Base-by-base conservation (phyloP, 306 rosid species). In the Erythrophleum fordii region DNA sequence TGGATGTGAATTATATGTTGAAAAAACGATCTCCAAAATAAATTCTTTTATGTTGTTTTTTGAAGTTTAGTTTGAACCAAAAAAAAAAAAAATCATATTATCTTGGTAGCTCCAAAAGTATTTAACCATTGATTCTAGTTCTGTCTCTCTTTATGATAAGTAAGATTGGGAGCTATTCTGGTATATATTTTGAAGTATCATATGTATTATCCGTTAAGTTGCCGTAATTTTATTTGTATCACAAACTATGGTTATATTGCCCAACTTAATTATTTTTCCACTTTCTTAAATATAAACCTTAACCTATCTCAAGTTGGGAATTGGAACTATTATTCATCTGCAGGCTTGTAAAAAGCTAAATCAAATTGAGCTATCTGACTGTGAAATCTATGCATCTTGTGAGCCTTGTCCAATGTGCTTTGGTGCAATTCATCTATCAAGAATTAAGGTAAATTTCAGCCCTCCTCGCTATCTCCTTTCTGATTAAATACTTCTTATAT, bases 351-450 rank as follows among this genome's bases (percentile, higher is more conserved):
- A 89, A 86, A 92, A 90, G 93, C 87, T 92, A 18, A 87, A 84
- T 69, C 84, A 81, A 75, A 86, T 86, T 37, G 89, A 89, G 69
- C 94, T 92, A 35, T 81, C 97, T 29, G 92, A 84, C 72, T 90
- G 92, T 31, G 97, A 90, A 75, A 87, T 92, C 39, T 92, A 90
- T 84, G 89, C 94, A 20, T 90, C 97, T 11, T 92, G 94, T 75
- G 97, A 92, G 84, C 97, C 97, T 77, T 92, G 97, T 82, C 91
- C 97, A 1, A 92, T 88, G 97, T 92, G 94, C 85, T 89, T 90
- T 42, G 93, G 94, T 26, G 97, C 97, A 22, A 92, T 92, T 79
- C 92, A 86, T 67, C 88, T 86, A 48, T 90, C 97, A 59, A 89
- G 89, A 81, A 77, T 92, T 29, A 90, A 92, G 97, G 94, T 92